phyloP scores from a whole-genome alignment of 129 eudicot species.

The carrot (Daucus carota) region DH1_v3.0 NC_030386.2:4125501-4126000 shows the following conservation, averaged over 20 bases:
- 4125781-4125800: conserved; percentile 21
- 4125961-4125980: conserved; percentile 95
- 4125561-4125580: neutral
- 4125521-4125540: neutral
- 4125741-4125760: conserved; percentile 58
- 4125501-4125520: conserved; percentile 31
- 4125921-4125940: neutral
- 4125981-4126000: conserved; percentile 91
- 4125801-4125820: conserved; percentile 22
- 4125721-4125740: conserved; percentile 52
- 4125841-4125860: conserved; percentile 77
- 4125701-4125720: conserved; percentile 64
- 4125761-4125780: conserved; percentile 32
- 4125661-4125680: conserved; percentile 61
- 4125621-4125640: conserved; percentile 81
- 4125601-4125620: conserved; percentile 84
- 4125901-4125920: neutral
- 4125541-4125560: neutral
- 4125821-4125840: conserved; percentile 48
- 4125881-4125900: neutral
- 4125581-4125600: conserved; percentile 94
- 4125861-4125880: conserved; percentile 75
- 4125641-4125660: conserved; percentile 81
- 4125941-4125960: conserved; percentile 47
- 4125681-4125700: conserved; percentile 59